A percentile compares a stretch with the other conserved stretches of the same genome.
Conservation (phyloP, 108 stramenopile species). For the Epithemia pelagica region DNA sequence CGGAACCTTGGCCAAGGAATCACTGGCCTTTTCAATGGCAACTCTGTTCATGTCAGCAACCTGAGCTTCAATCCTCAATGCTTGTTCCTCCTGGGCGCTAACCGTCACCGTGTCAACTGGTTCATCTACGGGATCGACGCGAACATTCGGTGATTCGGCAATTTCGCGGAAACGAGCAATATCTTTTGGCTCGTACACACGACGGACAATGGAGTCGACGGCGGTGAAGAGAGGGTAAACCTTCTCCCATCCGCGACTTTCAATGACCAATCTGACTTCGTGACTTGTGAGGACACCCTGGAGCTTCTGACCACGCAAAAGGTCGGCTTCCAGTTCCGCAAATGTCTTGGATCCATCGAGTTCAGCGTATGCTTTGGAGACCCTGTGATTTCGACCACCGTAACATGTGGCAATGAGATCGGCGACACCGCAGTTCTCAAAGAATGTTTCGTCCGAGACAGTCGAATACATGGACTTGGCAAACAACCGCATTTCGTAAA, state of each 20-base stretch:
- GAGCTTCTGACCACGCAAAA: conserved; percentile 52
- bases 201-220: conserved; percentile 1
- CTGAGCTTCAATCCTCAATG: background rate
- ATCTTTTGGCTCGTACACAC: background rate
- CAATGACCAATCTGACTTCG: conserved; percentile 33
- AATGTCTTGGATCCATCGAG: background rate
- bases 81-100: background rate
- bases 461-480: conserved; percentile 21
- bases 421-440: conserved; percentile 55
- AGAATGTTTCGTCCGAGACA: conserved; percentile 32
- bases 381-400: conserved; percentile 53
- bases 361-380: conserved; percentile 43
- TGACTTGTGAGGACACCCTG: conserved; percentile 38
- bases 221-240: conserved; percentile 22
- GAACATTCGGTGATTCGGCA: background rate
- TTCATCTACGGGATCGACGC: background rate
- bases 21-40: background rate
- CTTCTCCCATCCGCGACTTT: conserved; percentile 13
- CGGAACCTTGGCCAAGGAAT: background rate
- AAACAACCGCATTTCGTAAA: conserved; percentile 44
- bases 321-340: conserved; percentile 21
- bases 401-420: conserved; percentile 68
- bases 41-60: too few species aligned
- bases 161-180: conserved; percentile 1
- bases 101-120: background rate